phyloP scores from a whole-genome alignment of 768 basidiomycete species.

The Guyanaporus albipodus region DNA sequence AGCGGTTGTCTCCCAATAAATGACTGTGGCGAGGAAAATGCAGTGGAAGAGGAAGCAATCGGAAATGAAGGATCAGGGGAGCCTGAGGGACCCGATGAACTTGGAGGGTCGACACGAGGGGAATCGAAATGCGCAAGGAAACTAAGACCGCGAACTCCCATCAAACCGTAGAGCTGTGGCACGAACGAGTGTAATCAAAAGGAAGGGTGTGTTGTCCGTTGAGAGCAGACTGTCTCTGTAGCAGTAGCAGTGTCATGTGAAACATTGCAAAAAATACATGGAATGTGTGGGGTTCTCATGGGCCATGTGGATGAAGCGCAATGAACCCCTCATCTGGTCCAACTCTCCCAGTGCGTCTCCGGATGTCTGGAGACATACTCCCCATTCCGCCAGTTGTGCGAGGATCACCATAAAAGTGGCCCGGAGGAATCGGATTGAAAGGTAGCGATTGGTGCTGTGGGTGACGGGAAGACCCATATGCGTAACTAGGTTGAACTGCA shows the following conservation, averaged over 20 bases:
- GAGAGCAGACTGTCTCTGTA: too few relatives aligned
- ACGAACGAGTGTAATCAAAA: too few relatives aligned
- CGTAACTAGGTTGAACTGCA: slow-evolving; percentile 26
- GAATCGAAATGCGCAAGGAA: slow-evolving; percentile 14
- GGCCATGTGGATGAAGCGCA: slow-evolving; percentile 24
- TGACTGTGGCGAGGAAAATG: not conserved
- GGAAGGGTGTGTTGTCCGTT: too few relatives aligned
- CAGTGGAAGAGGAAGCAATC: not conserved
- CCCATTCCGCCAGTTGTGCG: slow-evolving; percentile 32
- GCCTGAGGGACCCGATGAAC: slow-evolving; percentile 7
- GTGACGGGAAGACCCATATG: slow-evolving; percentile 32
- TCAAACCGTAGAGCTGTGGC: slow-evolving; percentile 3
- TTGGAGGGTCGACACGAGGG: slow-evolving; percentile 8
- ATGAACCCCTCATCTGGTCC: slow-evolving; percentile 34
- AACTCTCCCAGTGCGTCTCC: slow-evolving; percentile 28
- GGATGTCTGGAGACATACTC: slow-evolving; percentile 34
- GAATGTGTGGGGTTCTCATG: slow-evolving; percentile 11
- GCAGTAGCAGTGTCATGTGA: not conserved
- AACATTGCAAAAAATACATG: slow-evolving; percentile 6
- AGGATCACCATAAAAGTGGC: slow-evolving; percentile 40
- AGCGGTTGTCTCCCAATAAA: not conserved
- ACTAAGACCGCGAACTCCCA: slow-evolving; percentile 6
- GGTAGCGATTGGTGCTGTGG: slow-evolving; percentile 25
- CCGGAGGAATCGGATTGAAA: slow-evolving; percentile 35
- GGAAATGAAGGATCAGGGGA: slow-evolving; percentile 9